Evolutionary conservation across 495 filamentous ascomycete genomes (phyloP), one percentile per base, ranked within the genome.

Genomic region (Cetradonia linearis): DNA sequence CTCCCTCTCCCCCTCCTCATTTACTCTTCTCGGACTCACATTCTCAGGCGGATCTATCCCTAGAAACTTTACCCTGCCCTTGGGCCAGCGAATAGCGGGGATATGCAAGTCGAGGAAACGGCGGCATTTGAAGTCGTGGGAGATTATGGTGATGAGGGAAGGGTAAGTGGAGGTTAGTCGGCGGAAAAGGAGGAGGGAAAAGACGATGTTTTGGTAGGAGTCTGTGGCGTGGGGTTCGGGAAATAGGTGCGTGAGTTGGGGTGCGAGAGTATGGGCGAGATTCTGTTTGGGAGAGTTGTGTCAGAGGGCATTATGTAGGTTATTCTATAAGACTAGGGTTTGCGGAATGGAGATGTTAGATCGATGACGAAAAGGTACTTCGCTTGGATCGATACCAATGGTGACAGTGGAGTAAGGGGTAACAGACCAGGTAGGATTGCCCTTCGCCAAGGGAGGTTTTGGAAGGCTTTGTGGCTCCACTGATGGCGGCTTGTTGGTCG

Each of bases 201-300:
- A 88, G 23, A 91, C 68, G 14, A 91, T 71, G 63, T 93, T 94
- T 60, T 85, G 81, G 66, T 87, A 89, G 5, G 86, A 90, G 64
- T 94, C 89, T n/a, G 86, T 78, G 1, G 89, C 87, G 55, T 78
- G 74, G 13, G 78, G 73, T 66, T 93, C 89, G 6, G 42, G 7
- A 23, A 20, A 20, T 18, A 46, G n/a, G 81, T 5, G 54, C n/a
- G 8, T 1, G 58, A 49, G 11, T 50, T 63, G 23, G 73, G 58
- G 25, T 68, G 68, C 28, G 55, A 57, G 27, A 37, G 31, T 63
- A 74, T 70, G 64, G 18, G 73, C 73, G 23, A 83, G 72, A 36
- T 76, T 75, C 80, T 83, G 50, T 8, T n/a, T 49, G 48, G n/a
- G 31, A 11, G 14, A 30, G 1, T 28, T 14, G 28, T 25, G 18